Percentiles rank a stretch among this genome's conserved stretches.
phyloP scores from a whole-genome alignment of 208 protist species.

The Leishmania guyanensis region DNA sequence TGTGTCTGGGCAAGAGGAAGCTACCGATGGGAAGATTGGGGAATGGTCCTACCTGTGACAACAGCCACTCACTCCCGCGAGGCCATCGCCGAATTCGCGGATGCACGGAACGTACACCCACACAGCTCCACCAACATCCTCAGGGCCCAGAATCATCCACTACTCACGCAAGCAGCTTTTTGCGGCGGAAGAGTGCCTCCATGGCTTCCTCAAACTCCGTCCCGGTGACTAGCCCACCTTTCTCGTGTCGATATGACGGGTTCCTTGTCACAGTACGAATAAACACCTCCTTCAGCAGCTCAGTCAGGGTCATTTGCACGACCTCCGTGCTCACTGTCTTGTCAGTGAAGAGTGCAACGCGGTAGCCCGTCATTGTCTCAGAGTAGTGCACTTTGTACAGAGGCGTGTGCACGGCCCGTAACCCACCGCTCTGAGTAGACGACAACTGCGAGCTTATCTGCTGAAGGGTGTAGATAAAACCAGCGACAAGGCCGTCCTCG shows the following conservation, averaged over 20 bases:
- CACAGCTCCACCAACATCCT: background rate
- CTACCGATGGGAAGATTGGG: background rate
- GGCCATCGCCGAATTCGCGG: background rate
- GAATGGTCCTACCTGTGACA: background rate
- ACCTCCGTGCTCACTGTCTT: conserved; percentile 54
- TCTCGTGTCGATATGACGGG: conserved; percentile 71
- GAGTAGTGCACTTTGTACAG: conserved; percentile 90
- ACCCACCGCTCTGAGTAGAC: conserved; percentile 47
- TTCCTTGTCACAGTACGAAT: conserved; percentile 59
- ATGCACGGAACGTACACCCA: background rate
- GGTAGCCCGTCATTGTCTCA: conserved; percentile 88
- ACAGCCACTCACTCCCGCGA: background rate
- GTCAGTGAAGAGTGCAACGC: conserved; percentile 74
- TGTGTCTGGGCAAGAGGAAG: background rate
- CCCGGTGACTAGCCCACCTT: conserved; percentile 56
- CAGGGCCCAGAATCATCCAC: background rate
- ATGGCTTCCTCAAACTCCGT: conserved; percentile 66
- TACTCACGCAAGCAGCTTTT: conserved; percentile 33
- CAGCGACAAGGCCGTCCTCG: conserved; percentile 80
- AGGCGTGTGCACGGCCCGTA: conserved; percentile 75
- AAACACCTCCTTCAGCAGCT: conserved; percentile 73
- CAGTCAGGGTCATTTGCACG: conserved; percentile 47
- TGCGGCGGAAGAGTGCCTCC: conserved; percentile 52
- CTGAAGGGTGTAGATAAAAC: conserved; percentile 89
- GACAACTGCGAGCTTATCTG: conserved; percentile 86